Evolutionary conservation across 345 rosid genomes (phyloP), one percentile per base, ranked within the genome.

Genomic region (Cardiospermum halicacabum): DNA sequence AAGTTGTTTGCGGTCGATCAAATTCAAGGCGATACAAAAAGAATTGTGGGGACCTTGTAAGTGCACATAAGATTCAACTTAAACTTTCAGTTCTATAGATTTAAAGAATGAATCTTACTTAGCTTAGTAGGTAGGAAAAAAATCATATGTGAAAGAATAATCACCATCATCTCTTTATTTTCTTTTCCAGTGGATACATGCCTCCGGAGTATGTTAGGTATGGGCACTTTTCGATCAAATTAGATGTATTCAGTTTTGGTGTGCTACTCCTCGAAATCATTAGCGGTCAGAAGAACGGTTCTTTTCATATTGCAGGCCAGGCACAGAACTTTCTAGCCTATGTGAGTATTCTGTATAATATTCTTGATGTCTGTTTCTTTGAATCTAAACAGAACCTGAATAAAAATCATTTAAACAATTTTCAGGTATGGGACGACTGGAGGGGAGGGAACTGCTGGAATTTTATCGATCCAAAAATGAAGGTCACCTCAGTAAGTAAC

Each of bases 191-290:
- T 51, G 67, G 67, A 0, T 64, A 64, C 9, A 64, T 51, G 67
- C 16, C 67, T 51, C 67, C 49, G 15, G 67, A 64, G 9, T 76
- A 80, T 60, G 72, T 36, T 4, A 43, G 31, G 70, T 58, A 62
- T 2, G 79, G 84, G 2, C 45, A 57, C 0, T 80, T 80, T 37
- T 80, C 81, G 0, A 58, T 67, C 0, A 80, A 74, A 21, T 72
- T 72, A 0, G 80, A 80, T 26, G 81, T 77, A 3, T 80, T 56
- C 19, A 77, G 78, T 18, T 80, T 72, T 0, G 82, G 84, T 0
- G 79, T 80, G n/a, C 30, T 80, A 2, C 30, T 74, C 12, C 27
- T 72, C 7, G 80, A 80, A 36, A 80, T 80, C 15, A 22, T 77
- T 5, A 72, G 68, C 7, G 76, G 84, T 21, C 68, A 72, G 10